These are phyloP conservation scores for Vanrija pseudolonga DNA, from an alignment of 1,284 basidiomycete genomes.

Conservation along the genomic window DNA sequence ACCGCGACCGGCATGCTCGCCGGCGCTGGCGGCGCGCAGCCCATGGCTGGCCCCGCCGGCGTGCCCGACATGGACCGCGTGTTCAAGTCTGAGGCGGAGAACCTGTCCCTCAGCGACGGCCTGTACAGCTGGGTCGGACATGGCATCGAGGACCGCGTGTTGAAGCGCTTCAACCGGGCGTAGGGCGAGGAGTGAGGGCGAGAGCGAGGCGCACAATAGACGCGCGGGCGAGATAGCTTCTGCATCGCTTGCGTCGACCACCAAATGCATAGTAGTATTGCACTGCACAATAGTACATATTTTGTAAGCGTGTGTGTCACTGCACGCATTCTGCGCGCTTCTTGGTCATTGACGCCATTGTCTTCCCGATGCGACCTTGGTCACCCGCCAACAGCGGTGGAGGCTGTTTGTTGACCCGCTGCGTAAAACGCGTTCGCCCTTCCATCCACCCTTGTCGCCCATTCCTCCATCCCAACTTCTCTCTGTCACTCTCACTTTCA, in stretches of 20 bases:
- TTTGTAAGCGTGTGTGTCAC: too few relatives aligned
- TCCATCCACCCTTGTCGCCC: too few relatives aligned
- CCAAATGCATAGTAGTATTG: not conserved
- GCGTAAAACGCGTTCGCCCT: too few relatives aligned
- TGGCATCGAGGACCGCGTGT: conserved; percentile 71
- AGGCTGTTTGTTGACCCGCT: too few relatives aligned
- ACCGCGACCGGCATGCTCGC: conserved; percentile 64
- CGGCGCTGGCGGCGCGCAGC: conserved; percentile 53
- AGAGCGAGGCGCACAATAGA: not conserved
- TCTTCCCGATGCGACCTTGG: too few relatives aligned
- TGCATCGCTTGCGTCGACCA: not conserved
- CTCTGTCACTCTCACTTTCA: too few relatives aligned
- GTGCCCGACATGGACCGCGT: conserved; percentile 83
- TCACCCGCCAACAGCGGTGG: too few relatives aligned
- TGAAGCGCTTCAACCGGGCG: conserved; percentile 56
- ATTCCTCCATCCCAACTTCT: too few relatives aligned
- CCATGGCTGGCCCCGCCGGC: conserved; percentile 54
- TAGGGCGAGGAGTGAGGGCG: not conserved
- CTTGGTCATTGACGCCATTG: too few relatives aligned
- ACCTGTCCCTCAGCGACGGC: conserved; percentile 84
- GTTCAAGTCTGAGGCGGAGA: conserved; percentile 88
- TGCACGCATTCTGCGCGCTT: too few relatives aligned
- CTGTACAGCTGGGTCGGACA: conserved; percentile 75
- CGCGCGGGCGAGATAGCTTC: not conserved
- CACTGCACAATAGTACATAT: not conserved